These are phyloP conservation scores for Lactifluus subvellereus DNA, from an alignment of 768 basidiomycete species.

Conservation along the genomic window DNA sequence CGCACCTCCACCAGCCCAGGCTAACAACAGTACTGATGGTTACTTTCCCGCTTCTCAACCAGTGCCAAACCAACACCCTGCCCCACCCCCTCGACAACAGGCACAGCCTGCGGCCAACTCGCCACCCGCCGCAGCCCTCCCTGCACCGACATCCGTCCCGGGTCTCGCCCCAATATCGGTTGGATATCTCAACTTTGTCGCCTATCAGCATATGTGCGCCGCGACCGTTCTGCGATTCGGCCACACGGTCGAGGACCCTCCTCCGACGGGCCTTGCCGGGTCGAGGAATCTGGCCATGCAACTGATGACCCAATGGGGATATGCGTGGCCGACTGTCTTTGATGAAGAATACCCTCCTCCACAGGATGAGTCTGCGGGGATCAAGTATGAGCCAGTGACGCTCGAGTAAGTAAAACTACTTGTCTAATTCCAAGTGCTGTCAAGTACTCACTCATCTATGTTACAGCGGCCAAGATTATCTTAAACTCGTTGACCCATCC, in stretches of 20 bases:
- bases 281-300: slow-evolving; percentile 27
- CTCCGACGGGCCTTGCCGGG: slow-evolving; percentile 21
- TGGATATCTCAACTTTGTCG: slow-evolving; percentile 17
- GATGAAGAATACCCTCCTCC: slow-evolving; percentile 31
- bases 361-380: slow-evolving; percentile 15
- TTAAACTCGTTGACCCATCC: slow-evolving; percentile 18
- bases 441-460: neutral
- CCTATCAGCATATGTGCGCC: slow-evolving; percentile 14
- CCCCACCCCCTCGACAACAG: neutral
- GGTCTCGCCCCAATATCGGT: slow-evolving; percentile 18
- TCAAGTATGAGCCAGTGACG: slow-evolving; percentile 21
- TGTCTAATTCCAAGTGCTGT: neutral
- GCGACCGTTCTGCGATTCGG: slow-evolving; percentile 23
- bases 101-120: neutral
- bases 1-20: slow-evolving; percentile 1
- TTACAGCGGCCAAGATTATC: slow-evolving; percentile 23
- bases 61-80: neutral
- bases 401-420: slow-evolving; percentile 14
- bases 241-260: slow-evolving; percentile 25
- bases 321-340: slow-evolving; percentile 40
- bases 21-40: neutral
- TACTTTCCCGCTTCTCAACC: neutral
- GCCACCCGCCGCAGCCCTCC: neutral
- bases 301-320: slow-evolving; percentile 34
- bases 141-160: slow-evolving; percentile 10